phyloP scores from a whole-genome alignment of 805 yeast species.

The Naumovozyma castellii region DNA sequence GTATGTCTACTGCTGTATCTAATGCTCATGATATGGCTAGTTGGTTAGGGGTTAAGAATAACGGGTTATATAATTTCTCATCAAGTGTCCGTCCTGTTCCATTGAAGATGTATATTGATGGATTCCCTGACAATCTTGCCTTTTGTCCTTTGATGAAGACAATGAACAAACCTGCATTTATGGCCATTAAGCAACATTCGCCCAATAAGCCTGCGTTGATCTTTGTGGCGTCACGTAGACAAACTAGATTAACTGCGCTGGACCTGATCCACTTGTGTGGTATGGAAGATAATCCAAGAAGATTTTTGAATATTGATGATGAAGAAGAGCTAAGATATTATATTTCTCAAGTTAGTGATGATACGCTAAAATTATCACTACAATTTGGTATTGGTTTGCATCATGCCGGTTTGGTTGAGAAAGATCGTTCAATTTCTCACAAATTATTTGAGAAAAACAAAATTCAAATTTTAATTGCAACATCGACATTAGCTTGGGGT shows the following conservation, averaged over 20 bases:
- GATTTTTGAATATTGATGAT: slow-evolving; percentile 64
- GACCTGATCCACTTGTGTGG: slow-evolving; percentile 65
- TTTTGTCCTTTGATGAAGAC: slow-evolving; percentile 70
- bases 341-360: slow-evolving; percentile 83
- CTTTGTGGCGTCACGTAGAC: slow-evolving; percentile 92
- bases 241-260: slow-evolving; percentile 77
- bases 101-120: slow-evolving; percentile 75
- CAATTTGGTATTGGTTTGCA: slow-evolving; percentile 83
- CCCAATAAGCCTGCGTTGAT: slow-evolving; percentile 92
- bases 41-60: slow-evolving; percentile 76
- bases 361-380: slow-evolving; percentile 65
- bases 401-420: slow-evolving; percentile 91
- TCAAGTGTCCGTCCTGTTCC: slow-evolving; percentile 93
- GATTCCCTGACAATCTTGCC: slow-evolving; percentile 71
- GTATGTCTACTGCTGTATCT: slow-evolving; percentile 89
- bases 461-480: slow-evolving; percentile 83
- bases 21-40: slow-evolving; percentile 90
- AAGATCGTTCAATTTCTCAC: slow-evolving; percentile 84
- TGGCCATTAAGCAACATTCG: slow-evolving; percentile 87
- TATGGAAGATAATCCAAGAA: slow-evolving; percentile 42
- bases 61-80: slow-evolving; percentile 92
- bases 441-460: slow-evolving; percentile 75
- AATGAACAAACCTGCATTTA: slow-evolving; percentile 68
- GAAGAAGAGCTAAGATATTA: slow-evolving; percentile 70
- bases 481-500: slow-evolving; percentile 99